phyloP scores from a whole-genome alignment of 1,284 basidiomycete species.

The Puccinia sorghi region DNA sequence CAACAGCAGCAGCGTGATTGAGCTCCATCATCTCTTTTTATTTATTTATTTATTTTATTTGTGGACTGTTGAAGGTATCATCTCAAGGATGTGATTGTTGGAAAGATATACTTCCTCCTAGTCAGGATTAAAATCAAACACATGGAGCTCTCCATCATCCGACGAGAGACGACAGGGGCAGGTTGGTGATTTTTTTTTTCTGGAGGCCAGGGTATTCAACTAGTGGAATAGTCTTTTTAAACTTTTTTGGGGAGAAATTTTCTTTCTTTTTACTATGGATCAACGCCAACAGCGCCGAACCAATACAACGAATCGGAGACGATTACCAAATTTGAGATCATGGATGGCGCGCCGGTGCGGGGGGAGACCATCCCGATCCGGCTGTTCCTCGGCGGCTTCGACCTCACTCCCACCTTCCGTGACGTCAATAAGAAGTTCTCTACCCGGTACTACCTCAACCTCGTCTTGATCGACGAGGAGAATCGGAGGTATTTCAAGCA shows the following conservation, averaged over 20 bases:
- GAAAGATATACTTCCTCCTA: constrained; percentile 97
- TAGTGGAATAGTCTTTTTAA: background rate
- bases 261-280: too few species aligned
- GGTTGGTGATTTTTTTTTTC: constrained; percentile 16
- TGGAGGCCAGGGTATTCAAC: background rate
- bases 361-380: constrained; percentile 98
- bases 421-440: constrained; percentile 99
- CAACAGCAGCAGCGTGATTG: background rate
- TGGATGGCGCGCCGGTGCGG: constrained; percentile 93
- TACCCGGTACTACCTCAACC: constrained; percentile 91
- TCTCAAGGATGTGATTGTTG: constrained; percentile 97
- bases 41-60: background rate
- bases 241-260: background rate
- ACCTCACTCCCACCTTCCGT: constrained; percentile 95
- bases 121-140: constrained; percentile 99
- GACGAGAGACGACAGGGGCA: constrained; percentile 91
- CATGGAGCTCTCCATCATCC: constrained; percentile 97
- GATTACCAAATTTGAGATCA: constrained; percentile 99
- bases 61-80: constrained; percentile 66
- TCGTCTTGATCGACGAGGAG: constrained; percentile 97
- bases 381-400: constrained; percentile 95
- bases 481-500: constrained; percentile 88
- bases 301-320: constrained; percentile 99
- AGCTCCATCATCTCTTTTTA: too few species aligned
- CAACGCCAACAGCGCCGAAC: constrained; percentile 66